phyloP scores from a whole-genome alignment of 208 protist genomes.

The Crithidia fasciculata region DNA sequence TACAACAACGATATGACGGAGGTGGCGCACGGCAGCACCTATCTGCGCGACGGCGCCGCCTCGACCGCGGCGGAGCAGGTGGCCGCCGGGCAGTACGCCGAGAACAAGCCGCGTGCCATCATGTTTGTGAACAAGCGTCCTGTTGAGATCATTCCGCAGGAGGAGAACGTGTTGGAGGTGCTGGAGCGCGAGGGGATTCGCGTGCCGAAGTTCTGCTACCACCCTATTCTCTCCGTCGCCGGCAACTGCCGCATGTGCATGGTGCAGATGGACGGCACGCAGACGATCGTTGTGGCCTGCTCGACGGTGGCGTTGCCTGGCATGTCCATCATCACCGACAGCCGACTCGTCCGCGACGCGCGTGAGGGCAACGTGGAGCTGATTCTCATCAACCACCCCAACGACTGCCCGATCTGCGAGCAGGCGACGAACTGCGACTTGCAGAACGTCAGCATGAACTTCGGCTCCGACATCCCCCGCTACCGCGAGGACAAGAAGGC shows the following conservation, averaged over 20 bases:
- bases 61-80: constrained; percentile 65
- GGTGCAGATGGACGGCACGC: constrained; percentile 95
- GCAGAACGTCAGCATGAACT: constrained; percentile 95
- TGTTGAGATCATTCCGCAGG: constrained; percentile 91
- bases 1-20: constrained; percentile 78
- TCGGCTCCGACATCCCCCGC: constrained; percentile 87
- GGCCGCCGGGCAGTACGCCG: constrained; percentile 83
- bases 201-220: constrained; percentile 93
- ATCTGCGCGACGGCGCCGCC: constrained; percentile 51
- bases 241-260: constrained; percentile 99
- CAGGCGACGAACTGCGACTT: constrained; percentile 97
- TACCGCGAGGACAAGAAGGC: constrained; percentile 92
- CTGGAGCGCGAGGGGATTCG: constrained; percentile 90
- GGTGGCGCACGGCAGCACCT: constrained; percentile 62
- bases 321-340: constrained; percentile 97
- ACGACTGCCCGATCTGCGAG: constrained; percentile 97
- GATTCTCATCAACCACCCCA: constrained; percentile 97
- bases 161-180: constrained; percentile 92
- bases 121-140: constrained; percentile 94
- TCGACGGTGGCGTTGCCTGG: constrained; percentile 94
- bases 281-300: constrained; percentile 96
- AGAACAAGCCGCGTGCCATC: constrained; percentile 87
- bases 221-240: constrained; percentile 93
- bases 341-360: constrained; percentile 93
- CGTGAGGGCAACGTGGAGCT: constrained; percentile 97